A percentile compares a stretch with the other conserved stretches of the same genome.
These are phyloP conservation scores for Oidiodendron maius DNA, from an alignment of 495 filamentous ascomycete genomes.

Conservation along the genomic window DNA sequence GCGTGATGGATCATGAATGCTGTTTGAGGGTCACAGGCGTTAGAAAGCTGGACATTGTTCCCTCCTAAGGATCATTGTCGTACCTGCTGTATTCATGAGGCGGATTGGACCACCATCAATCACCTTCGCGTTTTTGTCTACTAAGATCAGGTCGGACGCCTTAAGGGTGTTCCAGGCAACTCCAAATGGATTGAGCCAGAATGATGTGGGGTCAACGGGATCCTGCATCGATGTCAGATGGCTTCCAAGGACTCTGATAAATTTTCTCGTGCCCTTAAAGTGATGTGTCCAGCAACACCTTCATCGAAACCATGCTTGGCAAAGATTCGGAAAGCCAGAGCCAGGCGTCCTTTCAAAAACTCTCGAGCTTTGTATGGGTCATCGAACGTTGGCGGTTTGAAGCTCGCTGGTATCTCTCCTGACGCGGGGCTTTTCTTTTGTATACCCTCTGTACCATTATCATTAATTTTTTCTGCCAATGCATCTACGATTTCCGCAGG, in stretches of 20 bases:
- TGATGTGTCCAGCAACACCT: constrained; percentile 56
- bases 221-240: constrained; percentile 35
- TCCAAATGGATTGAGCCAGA: constrained; percentile 83
- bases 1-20: constrained; percentile 63
- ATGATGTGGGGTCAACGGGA: constrained; percentile 59
- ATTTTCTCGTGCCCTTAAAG: constrained; percentile 32
- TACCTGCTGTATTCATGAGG: constrained; percentile 55
- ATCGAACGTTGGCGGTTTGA: constrained; percentile 52
- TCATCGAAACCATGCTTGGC: constrained; percentile 62
- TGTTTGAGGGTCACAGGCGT: not conserved
- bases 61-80: not conserved
- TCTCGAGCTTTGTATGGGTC: constrained; percentile 57
- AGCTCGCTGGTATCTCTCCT: too few species aligned
- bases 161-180: constrained; percentile 64
- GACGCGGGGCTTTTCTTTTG: too few species aligned
- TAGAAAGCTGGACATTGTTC: too few species aligned
- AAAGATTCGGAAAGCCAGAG: constrained; percentile 64
- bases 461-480: too few species aligned
- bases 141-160: constrained; percentile 64
- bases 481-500: too few species aligned
- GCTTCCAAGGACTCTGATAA: not conserved
- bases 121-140: constrained; percentile 57
- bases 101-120: constrained; percentile 60
- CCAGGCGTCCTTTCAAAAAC: constrained; percentile 60
- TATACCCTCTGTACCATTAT: too few species aligned